A percentile compares a stretch with the other conserved stretches of the same genome.
These are phyloP conservation scores for Phytophthora uliginosa DNA, from an alignment of 352 stramenopile species.

Conservation along the genomic window DNA sequence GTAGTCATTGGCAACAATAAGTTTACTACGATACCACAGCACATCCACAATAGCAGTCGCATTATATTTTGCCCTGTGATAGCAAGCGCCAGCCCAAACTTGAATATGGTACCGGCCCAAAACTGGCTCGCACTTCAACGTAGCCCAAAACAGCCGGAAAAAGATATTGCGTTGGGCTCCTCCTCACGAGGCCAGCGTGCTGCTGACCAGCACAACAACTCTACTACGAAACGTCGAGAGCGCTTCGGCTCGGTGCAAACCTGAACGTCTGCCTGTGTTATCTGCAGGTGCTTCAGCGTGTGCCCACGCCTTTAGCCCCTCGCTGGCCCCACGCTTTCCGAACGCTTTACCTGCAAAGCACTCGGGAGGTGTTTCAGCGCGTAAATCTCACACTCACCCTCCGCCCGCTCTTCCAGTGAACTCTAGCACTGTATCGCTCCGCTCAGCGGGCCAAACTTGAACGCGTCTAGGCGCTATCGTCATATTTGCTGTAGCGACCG, in stretches of 20 bases:
- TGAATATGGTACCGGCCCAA: neutral
- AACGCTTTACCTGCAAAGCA: neutral
- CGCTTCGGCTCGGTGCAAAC: neutral
- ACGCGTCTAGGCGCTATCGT: neutral
- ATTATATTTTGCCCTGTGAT: neutral
- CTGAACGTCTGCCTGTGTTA: neutral
- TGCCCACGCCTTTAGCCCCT: neutral
- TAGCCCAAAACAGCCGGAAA: neutral
- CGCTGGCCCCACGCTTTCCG: neutral
- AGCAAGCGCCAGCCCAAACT: neutral
- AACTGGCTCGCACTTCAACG: neutral
- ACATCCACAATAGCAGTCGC: neutral
- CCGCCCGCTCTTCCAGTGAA: neutral
- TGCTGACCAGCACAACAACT: constrained; percentile 1
- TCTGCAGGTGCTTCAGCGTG: neutral
- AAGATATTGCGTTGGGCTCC: constrained; percentile 8
- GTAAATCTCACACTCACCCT: neutral
- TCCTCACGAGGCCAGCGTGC: neutral
- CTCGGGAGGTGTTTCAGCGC: neutral
- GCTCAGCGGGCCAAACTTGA: neutral
- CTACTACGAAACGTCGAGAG: neutral
- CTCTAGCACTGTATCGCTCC: constrained; percentile 3
- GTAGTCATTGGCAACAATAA: no score
- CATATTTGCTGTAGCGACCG: neutral
- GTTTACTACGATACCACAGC: no score